These are phyloP conservation scores for Prunus mume DNA, from an alignment of 306 rosid species.

Conservation along the genomic window DNA sequence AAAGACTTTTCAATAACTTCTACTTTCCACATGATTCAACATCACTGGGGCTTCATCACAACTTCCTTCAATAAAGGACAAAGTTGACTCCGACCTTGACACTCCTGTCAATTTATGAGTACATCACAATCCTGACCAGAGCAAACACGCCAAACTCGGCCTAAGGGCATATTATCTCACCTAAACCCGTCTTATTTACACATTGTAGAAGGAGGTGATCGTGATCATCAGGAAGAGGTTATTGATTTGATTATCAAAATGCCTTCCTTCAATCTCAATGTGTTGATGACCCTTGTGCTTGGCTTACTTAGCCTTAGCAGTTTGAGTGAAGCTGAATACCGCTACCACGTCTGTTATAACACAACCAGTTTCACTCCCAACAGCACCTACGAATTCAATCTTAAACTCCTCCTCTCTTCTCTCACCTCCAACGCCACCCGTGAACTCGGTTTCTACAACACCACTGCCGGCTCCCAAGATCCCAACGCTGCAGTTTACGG, in stretches of 20 bases:
- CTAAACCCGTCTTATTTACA: background rate
- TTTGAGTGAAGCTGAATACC: background rate
- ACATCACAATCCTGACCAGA: too few species aligned
- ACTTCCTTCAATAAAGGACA: too few species aligned
- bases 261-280: background rate
- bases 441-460: conserved; percentile 1
- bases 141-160: too few species aligned
- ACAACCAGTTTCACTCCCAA: conserved; percentile 35
- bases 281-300: background rate
- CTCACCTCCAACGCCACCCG: background rate
- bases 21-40: too few species aligned
- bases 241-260: background rate
- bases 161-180: too few species aligned
- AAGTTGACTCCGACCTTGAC: too few species aligned
- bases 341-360: conserved; percentile 18
- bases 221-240: too few species aligned
- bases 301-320: background rate
- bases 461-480: background rate
- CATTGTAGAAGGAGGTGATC: background rate
- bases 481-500: background rate
- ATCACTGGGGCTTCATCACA: too few species aligned
- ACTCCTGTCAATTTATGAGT: too few species aligned
- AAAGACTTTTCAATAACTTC: too few species aligned
- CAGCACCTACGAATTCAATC: conserved; percentile 32
- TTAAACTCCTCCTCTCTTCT: conserved; percentile 1